Evolutionary conservation across 305 asterid species (phyloP), one percentile per base, ranked within the genome.

Genomic region (Fraxinus albicans): DNA sequence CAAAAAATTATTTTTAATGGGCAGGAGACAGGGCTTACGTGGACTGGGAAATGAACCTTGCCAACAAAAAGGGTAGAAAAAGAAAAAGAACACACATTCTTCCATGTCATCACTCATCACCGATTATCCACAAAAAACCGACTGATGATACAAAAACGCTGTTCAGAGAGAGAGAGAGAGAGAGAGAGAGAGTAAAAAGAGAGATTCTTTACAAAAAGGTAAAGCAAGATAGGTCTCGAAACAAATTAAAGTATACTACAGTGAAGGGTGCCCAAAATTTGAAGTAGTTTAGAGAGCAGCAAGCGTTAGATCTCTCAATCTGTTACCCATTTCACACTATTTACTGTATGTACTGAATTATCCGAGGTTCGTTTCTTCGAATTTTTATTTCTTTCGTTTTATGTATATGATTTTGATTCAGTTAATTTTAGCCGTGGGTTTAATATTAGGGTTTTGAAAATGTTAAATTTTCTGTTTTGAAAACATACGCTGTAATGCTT

Each of bases 41-140:
- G 65, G 65, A 55, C 25, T 1, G 65, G 25, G 23, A n/a, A 19
- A 58, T 5, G 42, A 33, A 29, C 21, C 19, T 15, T 67, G 74
- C 34, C n/a, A 70, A 72, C 23, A 13, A 33, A 10, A 13, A 33
- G 25, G 76, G 76, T 72, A 17, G 76, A 9, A 65, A 65, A 12
- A 27, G 2, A 25, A 27, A 29, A 69, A 69, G 31, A 21, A 69
- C 15, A 70, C 3, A 72, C 21, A 72, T 17, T 15, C 7, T 15
- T 33, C 76, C 76, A 72, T 72, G 76, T 72, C 76, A 72, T 15
- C 76, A 72, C 44, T 33, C 27, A 72, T 72, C 44, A 72, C 25
- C 44, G 76, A 70, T 70, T 13, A 72, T 31, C 35, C 42, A 70
- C 23, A 70, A 15, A 29, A 69, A 31, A 17, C 25, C 0, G 44